Evolutionary conservation across 768 basidiomycete species (phyloP).

Genomic region (Mycena pura): DNA sequence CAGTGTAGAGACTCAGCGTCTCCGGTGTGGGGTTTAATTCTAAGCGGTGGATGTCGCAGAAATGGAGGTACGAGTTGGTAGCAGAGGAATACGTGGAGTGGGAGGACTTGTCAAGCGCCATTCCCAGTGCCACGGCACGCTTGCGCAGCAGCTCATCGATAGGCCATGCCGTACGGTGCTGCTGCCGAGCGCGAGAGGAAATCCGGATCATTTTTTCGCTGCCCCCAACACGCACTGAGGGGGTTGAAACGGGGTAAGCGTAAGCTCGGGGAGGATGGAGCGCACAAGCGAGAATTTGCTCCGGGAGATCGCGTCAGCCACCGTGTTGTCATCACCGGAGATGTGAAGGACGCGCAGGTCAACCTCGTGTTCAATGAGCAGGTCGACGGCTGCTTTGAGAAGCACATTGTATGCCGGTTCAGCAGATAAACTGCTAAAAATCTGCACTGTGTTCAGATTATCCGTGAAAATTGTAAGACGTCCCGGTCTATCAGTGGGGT

Average conservation of each 20-base stretch:
- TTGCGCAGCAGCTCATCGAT: background rate
- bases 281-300: no score
- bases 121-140: conserved; percentile 12
- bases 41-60: conserved; percentile 1
- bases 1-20: background rate
- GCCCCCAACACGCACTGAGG: background rate
- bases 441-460: conserved; percentile 32
- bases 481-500: background rate
- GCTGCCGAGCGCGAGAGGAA: background rate
- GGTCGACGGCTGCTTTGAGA: conserved; percentile 16
- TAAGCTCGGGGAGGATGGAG: no score
- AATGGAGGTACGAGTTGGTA: no score
- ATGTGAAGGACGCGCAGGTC: conserved; percentile 9
- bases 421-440: conserved; percentile 30
- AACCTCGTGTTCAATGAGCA: background rate
- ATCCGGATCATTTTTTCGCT: background rate
- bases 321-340: background rate
- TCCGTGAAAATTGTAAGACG: conserved; percentile 31
- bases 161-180: background rate
- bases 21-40: background rate
- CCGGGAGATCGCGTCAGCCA: conserved; percentile 23
- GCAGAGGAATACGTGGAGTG: no score
- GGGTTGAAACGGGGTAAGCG: no score
- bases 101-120: background rate
- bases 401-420: conserved; percentile 25